A percentile compares a stretch with the other conserved stretches of the same genome.
phyloP scores from a whole-genome alignment of 805 yeast genomes.

The Candida germanica region DNA sequence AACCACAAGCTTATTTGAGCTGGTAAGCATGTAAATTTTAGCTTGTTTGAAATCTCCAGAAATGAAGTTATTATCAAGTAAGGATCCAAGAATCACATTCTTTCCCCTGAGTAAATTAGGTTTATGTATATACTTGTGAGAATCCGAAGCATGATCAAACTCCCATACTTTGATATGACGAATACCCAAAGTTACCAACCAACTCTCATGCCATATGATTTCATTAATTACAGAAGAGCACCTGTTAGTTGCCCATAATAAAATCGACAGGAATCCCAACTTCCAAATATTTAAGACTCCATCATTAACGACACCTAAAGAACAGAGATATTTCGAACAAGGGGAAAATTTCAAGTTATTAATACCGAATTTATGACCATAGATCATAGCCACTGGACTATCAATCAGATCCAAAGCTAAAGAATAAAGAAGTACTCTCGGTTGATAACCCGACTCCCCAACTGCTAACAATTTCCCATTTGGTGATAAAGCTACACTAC shows the following conservation, averaged over 20 bases:
- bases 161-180: conserved; percentile 65
- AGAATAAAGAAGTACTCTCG: conserved; percentile 60
- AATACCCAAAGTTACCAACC: conserved; percentile 55
- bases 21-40: conserved; percentile 36
- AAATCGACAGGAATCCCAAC: conserved; percentile 18
- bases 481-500: conserved; percentile 58
- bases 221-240: conserved; percentile 60
- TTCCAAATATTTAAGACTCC: conserved; percentile 67
- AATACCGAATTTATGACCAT: conserved; percentile 68
- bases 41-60: conserved; percentile 30
- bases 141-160: conserved; percentile 22
- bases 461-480: conserved; percentile 55
- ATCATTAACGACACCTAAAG: conserved; percentile 67
- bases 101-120: conserved; percentile 49
- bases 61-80: conserved; percentile 49
- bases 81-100: conserved; percentile 52
- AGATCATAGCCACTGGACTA: conserved; percentile 50
- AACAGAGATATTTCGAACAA: conserved; percentile 52
- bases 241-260: conserved; percentile 51
- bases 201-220: conserved; percentile 52
- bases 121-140: conserved; percentile 1
- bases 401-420: conserved; percentile 46
- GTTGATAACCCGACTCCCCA: conserved; percentile 71
- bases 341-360: conserved; percentile 54
- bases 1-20: conserved; percentile 29